Evolutionary conservation across 2,329 filamentous ascomycete species (phyloP).

Genomic region (Didymosphaeria variabile): DNA sequence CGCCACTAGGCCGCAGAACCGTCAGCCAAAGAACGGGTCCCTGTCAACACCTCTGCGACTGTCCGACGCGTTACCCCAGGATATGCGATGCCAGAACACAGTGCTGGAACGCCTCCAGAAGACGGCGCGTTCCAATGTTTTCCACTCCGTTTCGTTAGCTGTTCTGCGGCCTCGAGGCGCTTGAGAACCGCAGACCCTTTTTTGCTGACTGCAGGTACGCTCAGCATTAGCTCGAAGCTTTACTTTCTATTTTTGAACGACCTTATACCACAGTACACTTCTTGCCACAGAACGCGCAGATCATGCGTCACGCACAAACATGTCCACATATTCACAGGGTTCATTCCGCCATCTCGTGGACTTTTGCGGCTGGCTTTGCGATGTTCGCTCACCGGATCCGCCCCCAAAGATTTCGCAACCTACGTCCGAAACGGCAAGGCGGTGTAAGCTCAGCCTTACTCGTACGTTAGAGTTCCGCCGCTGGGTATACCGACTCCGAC

Average conservation of each 20-base stretch:
- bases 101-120: background rate
- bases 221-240: background rate
- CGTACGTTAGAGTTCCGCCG: background rate
- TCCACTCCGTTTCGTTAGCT: background rate
- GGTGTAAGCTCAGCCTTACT: constrained; percentile 13
- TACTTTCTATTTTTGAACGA: constrained; percentile 9
- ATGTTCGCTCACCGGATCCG: background rate
- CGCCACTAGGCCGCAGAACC: background rate
- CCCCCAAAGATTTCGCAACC: constrained; percentile 7
- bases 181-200: background rate
- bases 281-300: constrained; percentile 7
- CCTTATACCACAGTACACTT: background rate
- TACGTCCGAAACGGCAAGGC: constrained; percentile 4
- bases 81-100: background rate
- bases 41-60: background rate
- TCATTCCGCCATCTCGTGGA: background rate
- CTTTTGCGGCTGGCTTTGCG: constrained; percentile 12
- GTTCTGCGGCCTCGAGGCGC: background rate
- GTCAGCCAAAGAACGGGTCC: constrained; percentile 1
- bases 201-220: constrained; percentile 3
- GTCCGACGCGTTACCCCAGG: background rate
- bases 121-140: background rate
- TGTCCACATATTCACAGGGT: background rate
- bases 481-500: constrained; percentile 14
- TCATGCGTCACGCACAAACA: constrained; percentile 1